Evolutionary conservation across 495 filamentous ascomycete genomes (phyloP), one percentile per base, ranked within the genome.

Genomic region (Trichoderma asperelloides): DNA sequence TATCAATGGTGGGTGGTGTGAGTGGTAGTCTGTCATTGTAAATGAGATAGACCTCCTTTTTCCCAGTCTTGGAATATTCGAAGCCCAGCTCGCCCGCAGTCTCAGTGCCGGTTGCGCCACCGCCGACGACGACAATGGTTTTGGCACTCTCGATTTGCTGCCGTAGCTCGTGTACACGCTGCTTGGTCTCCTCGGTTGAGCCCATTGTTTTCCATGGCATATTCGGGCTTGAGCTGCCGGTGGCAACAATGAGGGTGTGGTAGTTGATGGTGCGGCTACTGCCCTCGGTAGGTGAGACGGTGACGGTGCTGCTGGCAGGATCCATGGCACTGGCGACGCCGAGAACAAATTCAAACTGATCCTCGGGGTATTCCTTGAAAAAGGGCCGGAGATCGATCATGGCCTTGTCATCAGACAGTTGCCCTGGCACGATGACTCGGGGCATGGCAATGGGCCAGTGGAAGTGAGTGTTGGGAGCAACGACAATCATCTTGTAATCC

Each of bases 101-200:
- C 69, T 90, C 88, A 55, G 91, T 82, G 13, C 88, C 90, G 2
- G 89, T 85, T 4, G 86, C 77, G 0, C 91, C 91, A 0, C 80
- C 90, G 39, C 91, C 91, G 7, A 79, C 87, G 55, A 91, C 74
- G 5, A 89, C 82, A 66, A 93, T 86, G 25, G 76, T 81, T 63
- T 85, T 82, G 25, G 88, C 88, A 1, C 45, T 68, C 4, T 76
- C 69, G 64, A 91, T 81, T 23, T 71, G 55, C 11, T 79, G 65
- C 60, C 83, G 82, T 39, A 82, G 78, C 3, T 72, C 68, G 62
- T 81, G 71, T 62, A 88, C 74, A 6, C 72, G 55, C 3, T 76
- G 62, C 41, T 78, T 73, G n/a, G 81, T 81, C 62, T 80, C 72
- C 64, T 82, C 78, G 28, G 76, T 75, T 3, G 73, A 65, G 13